Base-by-base conservation (phyloP, 352 stramenopile genomes). In the Phytophthora niederhauseri region DNA sequence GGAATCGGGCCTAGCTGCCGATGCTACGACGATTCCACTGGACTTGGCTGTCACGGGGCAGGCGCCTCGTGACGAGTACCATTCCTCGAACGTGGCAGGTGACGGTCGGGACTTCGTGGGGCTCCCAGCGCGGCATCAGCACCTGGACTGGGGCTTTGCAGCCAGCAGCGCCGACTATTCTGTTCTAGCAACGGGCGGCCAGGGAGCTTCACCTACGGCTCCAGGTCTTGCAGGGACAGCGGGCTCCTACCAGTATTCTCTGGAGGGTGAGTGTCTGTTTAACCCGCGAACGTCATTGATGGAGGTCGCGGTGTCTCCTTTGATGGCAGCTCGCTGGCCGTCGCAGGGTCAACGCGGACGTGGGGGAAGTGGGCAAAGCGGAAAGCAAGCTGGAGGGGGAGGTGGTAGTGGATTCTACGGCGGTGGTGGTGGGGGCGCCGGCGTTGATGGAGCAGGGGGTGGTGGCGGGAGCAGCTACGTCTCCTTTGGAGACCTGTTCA, bases 321-420 rank as follows among this genome's bases (percentile, higher is more conserved):
- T 80, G 4, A 30, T 52, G 19, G 77, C 73, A 8, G 67, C 70
- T 7, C 61, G 60, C 26, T 83, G 50, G 66, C 60, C 87, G 12
- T 81, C 85, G 4, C 71, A 69, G 15, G 83, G 85, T 8, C 76
- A 73, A 48, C 62, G 61, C 30, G 20, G 68, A 20, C 49, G 49
- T 4, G 84, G 90, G 3, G 90, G 90, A 3, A 80, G 83, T 19
- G 90, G 88, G 4, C 83, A 92, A 64, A 84, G 92, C 43, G 87
- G 90, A 1, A 87, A 89, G 57, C 82, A 94, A 61, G 85, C 71
- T 12, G 88, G 90, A n/a, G 90, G 90, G 5, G 90, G 90, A 4
- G 90, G 88, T 43, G 90, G 90, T 0, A 84, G 78, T 3, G 90
- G 90, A 1, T 93, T 78, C 54, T 95, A 80, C 62, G 90, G 90